These are phyloP conservation scores for Xylariales sp. DNA, from an alignment of 2,329 filamentous ascomycete species.

Conservation along the genomic window DNA sequence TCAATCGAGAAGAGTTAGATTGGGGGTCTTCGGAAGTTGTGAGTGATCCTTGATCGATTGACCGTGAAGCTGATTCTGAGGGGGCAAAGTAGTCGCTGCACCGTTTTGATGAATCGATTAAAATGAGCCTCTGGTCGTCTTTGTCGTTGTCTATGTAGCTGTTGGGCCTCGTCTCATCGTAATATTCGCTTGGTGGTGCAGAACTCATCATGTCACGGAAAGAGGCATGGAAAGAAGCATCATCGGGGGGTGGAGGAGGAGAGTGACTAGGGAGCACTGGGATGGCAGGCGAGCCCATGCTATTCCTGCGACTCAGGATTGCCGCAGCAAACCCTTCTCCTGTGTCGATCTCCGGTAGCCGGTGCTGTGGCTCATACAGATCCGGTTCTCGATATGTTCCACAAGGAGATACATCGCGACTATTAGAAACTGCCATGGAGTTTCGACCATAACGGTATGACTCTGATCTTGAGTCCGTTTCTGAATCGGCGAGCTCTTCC, in stretches of 20 bases:
- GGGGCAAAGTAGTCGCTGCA: conserved; percentile 60
- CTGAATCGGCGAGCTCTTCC: conserved; percentile 46
- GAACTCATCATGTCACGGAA: conserved; percentile 47
- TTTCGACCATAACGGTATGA: conserved; percentile 47
- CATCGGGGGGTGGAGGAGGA: conserved; percentile 61
- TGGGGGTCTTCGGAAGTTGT: conserved; percentile 56
- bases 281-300: conserved; percentile 36
- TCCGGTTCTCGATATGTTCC: conserved; percentile 47
- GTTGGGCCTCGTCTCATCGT: conserved; percentile 56
- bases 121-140: conserved; percentile 57
- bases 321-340: conserved; percentile 63
- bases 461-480: conserved; percentile 47
- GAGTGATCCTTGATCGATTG: conserved; percentile 60
- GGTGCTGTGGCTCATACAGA: conserved; percentile 49
- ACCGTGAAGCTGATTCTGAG: conserved; percentile 59
- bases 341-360: conserved; percentile 63
- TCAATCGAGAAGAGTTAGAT: conserved; percentile 52
- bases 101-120: conserved; percentile 57
- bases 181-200: conserved; percentile 55
- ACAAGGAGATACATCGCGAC: conserved; percentile 50
- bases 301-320: conserved; percentile 54
- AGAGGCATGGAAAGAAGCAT: conserved; percentile 42
- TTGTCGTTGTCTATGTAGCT: conserved; percentile 56
- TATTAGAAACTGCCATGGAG: conserved; percentile 47
- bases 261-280: conserved; percentile 60